Evolutionary conservation across 805 yeast species (phyloP), one percentile per base, ranked within the genome.

Genomic region (Lipomyces yamanashiensis): DNA sequence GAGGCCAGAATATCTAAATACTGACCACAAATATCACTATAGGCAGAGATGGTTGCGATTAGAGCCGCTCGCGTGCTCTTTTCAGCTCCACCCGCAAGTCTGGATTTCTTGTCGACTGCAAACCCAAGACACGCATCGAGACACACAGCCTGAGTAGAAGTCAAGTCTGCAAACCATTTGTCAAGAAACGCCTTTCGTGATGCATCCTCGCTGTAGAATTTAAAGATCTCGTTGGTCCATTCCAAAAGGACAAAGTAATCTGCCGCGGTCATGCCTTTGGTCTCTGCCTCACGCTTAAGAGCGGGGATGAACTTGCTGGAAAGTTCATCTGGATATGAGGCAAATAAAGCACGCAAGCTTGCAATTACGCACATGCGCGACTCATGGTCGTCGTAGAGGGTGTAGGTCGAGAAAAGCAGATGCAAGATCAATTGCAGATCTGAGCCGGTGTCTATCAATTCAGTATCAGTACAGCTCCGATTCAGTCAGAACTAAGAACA

Each of bases 201-300:
- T 19, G 28, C 54, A n/a, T 54, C 58, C 15, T 36, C 33, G 48
- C 50, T 19, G 19, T 45, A 28, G 8, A 57, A 43, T 17, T 43
- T 6, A 12, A 61, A 39, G 19, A 55, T 44, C 33, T 54, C 58
- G 54, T 67, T 67, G 15, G 69, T 44, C 71, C 71, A 69, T 58
- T 69, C 67, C 43, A 69, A 56, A 5, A 68, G 62, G 12, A 62
- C 66, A 44, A 67, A 63, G 23, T 66, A 69, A 39, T 62, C 70
- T 15, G 70, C 57, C 1, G 57, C 54, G 9, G 71, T 66, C 61
- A 61, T 60, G 40, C 65, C 67, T 41, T 59, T 61, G 47, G 34
- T 52, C 37, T 56, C 62, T 33, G 69, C 48, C 49, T 61, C 67
- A 7, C 44, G 54, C 33, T 44, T 47, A 37, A 69, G 57, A 15